A percentile compares a stretch with the other conserved stretches of the same genome.
Conservation (phyloP, 2,329 filamentous ascomycete genomes). For the Ceratocystis papillata region DNA sequence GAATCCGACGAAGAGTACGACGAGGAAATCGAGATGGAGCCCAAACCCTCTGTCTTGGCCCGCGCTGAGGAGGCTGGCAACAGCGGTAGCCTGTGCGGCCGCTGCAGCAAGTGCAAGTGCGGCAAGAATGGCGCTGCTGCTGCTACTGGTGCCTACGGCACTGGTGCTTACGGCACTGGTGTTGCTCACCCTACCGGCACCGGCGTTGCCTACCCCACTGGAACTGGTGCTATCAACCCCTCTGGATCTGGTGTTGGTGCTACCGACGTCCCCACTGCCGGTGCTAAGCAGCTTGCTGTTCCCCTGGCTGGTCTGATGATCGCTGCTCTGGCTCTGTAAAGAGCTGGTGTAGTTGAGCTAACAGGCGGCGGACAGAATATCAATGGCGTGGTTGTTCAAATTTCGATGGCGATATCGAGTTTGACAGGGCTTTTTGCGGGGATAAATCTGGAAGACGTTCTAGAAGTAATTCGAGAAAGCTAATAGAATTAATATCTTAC, state of each 20-base stretch:
- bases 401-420: background rate
- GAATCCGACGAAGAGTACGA: background rate
- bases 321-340: background rate
- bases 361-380: background rate
- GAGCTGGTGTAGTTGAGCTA: background rate
- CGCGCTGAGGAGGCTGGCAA: background rate
- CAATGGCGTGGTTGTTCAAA: background rate
- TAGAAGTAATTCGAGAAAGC: background rate
- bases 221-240: conserved; percentile 1
- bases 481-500: background rate
- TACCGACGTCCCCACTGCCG: background rate
- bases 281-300: conserved; percentile 8
- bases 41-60: background rate
- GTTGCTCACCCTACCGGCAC: background rate
- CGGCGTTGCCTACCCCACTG: background rate
- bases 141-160: background rate
- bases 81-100: background rate
- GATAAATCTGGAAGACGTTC: background rate
- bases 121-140: background rate
- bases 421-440: background rate
- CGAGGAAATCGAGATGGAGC: background rate
- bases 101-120: background rate
- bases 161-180: background rate
- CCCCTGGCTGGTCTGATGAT: conserved; percentile 4
- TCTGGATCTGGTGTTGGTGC: background rate